Evolutionary conservation across 140 eudicot species (phyloP), one percentile per base, ranked within the genome.

Genomic region (Eryngium alpinum): DNA sequence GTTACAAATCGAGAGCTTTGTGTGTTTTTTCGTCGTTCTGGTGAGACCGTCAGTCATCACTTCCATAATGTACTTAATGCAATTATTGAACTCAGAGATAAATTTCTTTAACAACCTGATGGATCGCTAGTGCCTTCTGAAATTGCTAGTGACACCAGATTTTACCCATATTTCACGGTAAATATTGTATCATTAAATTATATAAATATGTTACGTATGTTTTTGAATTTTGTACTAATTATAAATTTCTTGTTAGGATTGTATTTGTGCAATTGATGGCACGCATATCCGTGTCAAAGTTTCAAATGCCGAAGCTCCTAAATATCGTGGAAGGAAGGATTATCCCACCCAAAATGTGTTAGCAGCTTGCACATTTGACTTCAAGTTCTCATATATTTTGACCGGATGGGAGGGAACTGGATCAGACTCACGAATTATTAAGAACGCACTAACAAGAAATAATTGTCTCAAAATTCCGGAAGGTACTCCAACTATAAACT

Each of bases 341-440:
- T 53, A 53, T 53, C 17, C 14, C 19, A 53, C 60, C 60, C 60
- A 53, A 53, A 53, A 53, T 38, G 46, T 38, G 46, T 38, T 38
- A 7, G 46, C 46, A 38, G 46, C 46, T 7, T 38, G 46, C 7
- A 52, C 66, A 59, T 59, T 59, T 59, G 66, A 59, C 9, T 59
- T 59, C 27, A 59, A 59, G 66, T 59, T 59, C 11, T 22, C 66
- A 59, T 72, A n/a, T 69, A 34, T n/a, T 0, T 19, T 70, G 22
- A 9, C 49, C 15, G 22, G 77, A n/a, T 16, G 50, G 25, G 77
- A 72, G 28, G 49, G 76, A 29, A 71, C 22, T 71, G 76, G 49
- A 29, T 43, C 38, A 18, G 76, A 71, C 76, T 71, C 76, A 12
- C 43, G 76, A 33, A 71, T 71, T 71, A 71, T 29, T 7, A 71